These are phyloP conservation scores for Ceratocystis huliohia DNA, from an alignment of 2,329 filamentous ascomycete species.

Conservation along the genomic window DNA sequence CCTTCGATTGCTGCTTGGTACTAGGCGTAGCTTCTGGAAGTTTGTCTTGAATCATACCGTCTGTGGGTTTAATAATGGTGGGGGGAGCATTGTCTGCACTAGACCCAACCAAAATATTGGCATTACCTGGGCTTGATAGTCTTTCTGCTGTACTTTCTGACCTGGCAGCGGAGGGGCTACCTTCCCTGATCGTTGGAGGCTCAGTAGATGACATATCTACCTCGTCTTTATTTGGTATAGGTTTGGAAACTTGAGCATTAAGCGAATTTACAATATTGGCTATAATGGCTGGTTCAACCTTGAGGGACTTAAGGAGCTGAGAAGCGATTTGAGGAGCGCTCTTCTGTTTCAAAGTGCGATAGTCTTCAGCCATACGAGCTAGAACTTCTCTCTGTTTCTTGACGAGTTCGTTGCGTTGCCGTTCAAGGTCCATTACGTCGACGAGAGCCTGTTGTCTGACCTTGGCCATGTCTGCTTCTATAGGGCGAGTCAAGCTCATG, in stretches of 20 bases:
- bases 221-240: neutral
- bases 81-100: neutral
- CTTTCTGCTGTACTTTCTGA: neutral
- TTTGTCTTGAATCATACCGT: neutral
- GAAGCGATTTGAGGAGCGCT: neutral
- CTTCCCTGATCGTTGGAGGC: neutral
- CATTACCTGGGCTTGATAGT: no score
- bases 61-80: neutral
- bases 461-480: slow-evolving; percentile 1
- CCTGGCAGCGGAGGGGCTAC: neutral
- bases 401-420: slow-evolving; percentile 10
- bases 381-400: slow-evolving; percentile 9
- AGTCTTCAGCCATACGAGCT: slow-evolving; percentile 4
- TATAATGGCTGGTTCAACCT: neutral
- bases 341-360: neutral
- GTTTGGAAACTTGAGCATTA: neutral
- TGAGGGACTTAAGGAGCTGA: neutral
- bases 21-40: neutral
- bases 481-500: neutral
- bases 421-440: slow-evolving; percentile 9
- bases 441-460: slow-evolving; percentile 4
- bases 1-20: no score
- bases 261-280: neutral
- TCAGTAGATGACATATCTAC: neutral
- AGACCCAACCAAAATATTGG: no score